Conservation (phyloP, 805 yeast genomes). For the Yamadazyma sp. region DNA sequence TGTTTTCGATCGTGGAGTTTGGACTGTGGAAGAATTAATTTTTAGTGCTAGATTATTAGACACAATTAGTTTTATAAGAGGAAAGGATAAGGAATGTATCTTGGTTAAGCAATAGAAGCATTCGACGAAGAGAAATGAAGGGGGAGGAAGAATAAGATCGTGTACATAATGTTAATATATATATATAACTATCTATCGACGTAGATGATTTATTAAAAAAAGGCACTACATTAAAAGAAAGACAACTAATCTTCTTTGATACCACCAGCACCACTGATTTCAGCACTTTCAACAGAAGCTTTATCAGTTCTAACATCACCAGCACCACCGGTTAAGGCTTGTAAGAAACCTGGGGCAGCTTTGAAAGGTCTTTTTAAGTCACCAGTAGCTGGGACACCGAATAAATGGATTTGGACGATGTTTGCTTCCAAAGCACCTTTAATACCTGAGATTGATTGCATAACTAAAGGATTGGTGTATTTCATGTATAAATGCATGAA, state of each 20-base stretch:
- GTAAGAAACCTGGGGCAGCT: conserved; percentile 54
- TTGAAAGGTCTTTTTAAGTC: conserved; percentile 97
- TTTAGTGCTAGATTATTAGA: conserved; percentile 54
- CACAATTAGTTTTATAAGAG: conserved; percentile 45
- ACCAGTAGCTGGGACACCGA: conserved; percentile 78
- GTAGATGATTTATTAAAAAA: background rate
- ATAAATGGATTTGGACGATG: conserved; percentile 86
- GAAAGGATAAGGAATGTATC: conserved; percentile 42
- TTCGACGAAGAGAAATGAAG: too few species aligned
- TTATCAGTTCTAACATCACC: conserved; percentile 74
- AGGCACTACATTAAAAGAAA: background rate
- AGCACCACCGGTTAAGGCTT: conserved; percentile 61
- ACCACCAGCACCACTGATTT: conserved; percentile 83
- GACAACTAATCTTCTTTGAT: conserved; percentile 70
- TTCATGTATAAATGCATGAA: conserved; percentile 98
- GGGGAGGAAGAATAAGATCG: too few species aligned
- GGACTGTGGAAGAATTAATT: conserved; percentile 48
- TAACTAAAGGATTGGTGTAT: conserved; percentile 93
- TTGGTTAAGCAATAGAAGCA: conserved; percentile 21
- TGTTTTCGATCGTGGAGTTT: conserved; percentile 48
- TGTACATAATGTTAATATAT: background rate
- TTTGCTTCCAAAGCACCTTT: conserved; percentile 88
- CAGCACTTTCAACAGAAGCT: conserved; percentile 81
- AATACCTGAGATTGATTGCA: conserved; percentile 89
- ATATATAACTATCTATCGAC: background rate